phyloP scores from a whole-genome alignment of 345 rosid genomes.

The Leavenworthia alabamica region DNA sequence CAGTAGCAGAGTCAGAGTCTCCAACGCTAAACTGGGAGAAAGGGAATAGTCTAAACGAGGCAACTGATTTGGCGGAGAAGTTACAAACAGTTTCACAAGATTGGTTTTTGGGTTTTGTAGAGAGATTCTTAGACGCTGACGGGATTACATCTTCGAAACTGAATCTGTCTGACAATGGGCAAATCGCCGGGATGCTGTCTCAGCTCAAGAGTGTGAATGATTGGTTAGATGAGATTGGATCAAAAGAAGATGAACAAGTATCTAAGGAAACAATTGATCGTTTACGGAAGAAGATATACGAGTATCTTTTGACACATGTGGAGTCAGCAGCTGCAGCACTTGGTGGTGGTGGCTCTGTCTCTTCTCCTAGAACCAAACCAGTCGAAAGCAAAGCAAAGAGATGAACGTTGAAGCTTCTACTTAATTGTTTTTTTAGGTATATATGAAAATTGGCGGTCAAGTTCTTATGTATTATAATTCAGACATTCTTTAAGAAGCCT shows the following conservation, averaged over 20 bases:
- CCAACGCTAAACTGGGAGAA: slow-evolving; percentile 68
- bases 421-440: not conserved
- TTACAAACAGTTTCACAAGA: slow-evolving; percentile 69
- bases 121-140: slow-evolving; percentile 80
- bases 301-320: slow-evolving; percentile 81
- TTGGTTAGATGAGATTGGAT: slow-evolving; percentile 79
- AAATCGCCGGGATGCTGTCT: slow-evolving; percentile 83
- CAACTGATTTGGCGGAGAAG: slow-evolving; percentile 70
- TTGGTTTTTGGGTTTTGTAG: slow-evolving; percentile 90
- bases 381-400: slow-evolving; percentile 48
- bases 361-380: slow-evolving; percentile 38
- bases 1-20: slow-evolving; percentile 31
- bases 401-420: too few species aligned
- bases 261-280: slow-evolving; percentile 59
- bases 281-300: slow-evolving; percentile 82
- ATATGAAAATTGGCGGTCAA: slow-evolving; percentile 16
- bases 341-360: slow-evolving; percentile 56
- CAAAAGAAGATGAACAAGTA: slow-evolving; percentile 53
- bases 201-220: slow-evolving; percentile 93
- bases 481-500: not conserved
- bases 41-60: slow-evolving; percentile 61
- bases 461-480: slow-evolving; percentile 9
- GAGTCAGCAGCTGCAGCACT: slow-evolving; percentile 95
- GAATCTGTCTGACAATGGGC: slow-evolving; percentile 62
- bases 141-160: slow-evolving; percentile 44